Evolutionary conservation across 257 asterid genomes (phyloP).

Genomic region (Cinchona pubescens): DNA sequence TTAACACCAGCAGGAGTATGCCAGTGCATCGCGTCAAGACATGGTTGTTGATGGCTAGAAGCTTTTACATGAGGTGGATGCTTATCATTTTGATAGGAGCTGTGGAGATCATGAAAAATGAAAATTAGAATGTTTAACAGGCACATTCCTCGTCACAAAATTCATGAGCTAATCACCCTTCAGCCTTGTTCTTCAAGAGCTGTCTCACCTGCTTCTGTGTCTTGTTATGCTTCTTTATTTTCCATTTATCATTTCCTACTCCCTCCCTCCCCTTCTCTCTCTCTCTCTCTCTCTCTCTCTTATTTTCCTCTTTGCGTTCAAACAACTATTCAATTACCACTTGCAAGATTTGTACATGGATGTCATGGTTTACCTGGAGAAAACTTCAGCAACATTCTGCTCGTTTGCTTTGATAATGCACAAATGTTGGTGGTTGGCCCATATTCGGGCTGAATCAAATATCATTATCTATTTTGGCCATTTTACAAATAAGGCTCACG

Average conservation of each 20-base stretch:
- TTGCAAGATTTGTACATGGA: not conserved
- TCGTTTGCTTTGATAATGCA: not conserved
- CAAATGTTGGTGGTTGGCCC: too few relatives aligned
- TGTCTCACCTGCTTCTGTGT: not conserved
- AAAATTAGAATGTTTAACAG: not conserved
- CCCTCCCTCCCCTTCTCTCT: too few relatives aligned
- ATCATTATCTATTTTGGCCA: not conserved
- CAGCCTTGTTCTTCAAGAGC: not conserved
- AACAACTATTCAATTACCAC: not conserved
- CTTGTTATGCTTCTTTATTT: not conserved
- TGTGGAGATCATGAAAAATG: not conserved
- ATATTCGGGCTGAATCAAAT: not conserved
- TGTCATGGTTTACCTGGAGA: too few relatives aligned
- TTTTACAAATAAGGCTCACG: not conserved
- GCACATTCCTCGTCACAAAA: not conserved
- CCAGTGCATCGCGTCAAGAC: not conserved
- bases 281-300: too few relatives aligned
- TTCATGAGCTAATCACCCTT: not conserved
- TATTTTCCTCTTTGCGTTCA: not conserved
- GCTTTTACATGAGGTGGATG: not conserved
- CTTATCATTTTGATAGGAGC: not conserved
- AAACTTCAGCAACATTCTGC: not conserved
- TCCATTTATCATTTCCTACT: too few relatives aligned
- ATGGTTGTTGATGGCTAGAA: not conserved
- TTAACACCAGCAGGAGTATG: not conserved